Evolutionary conservation across 495 filamentous ascomycete genomes (phyloP), one percentile per base, ranked within the genome.

Genomic region (Aspergillus sclerotioniger): DNA sequence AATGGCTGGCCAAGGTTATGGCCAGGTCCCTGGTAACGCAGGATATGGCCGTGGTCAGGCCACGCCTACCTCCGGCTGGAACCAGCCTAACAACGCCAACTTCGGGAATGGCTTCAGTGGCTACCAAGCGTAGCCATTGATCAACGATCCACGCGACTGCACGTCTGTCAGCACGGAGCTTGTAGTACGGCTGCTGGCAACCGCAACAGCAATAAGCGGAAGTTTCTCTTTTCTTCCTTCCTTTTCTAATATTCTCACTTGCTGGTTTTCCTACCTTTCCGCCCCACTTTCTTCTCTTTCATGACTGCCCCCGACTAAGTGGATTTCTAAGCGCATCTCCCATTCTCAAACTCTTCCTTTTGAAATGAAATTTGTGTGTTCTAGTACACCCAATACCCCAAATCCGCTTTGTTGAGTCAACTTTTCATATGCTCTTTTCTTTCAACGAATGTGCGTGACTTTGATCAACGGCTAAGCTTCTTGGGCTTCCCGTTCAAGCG

Each of bases 31-130:
- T n/a, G 86, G 81, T 43, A 89, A 86, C 64, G 86, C 87, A 60
- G 89, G 89, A 50, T 95, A 91, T 63, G 90, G 89, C 44, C 90
- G 90, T 73, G 89, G 88, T 62, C 89, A 92, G 62, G 86, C 84
- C 62, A 81, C 85, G 56, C 83, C 88, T 58, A 86, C 84, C 65
- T 76, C 85, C 64, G 88, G 89, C 63, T 93, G 90, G 87, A 86
- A 81, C 64, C 86, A 87, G 65, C 72, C 72, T 55, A 78, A 74
- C 69, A 76, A 73, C 67, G 74, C 71, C 60, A 76, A 72, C 37
- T 80, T 75, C 65, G 71, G 74, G 39, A 80, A 81, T 72, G 79
- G 78, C 62, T 82, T 80, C 58, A 75, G 77, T 58, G 77, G 72
- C 68, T 84, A 82, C 67, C 80, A 83, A 71, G 72, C 75, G 55